Conservation (phyloP, 192 early-diverging fungal genomes). For the Diversispora epigaea region DNA sequence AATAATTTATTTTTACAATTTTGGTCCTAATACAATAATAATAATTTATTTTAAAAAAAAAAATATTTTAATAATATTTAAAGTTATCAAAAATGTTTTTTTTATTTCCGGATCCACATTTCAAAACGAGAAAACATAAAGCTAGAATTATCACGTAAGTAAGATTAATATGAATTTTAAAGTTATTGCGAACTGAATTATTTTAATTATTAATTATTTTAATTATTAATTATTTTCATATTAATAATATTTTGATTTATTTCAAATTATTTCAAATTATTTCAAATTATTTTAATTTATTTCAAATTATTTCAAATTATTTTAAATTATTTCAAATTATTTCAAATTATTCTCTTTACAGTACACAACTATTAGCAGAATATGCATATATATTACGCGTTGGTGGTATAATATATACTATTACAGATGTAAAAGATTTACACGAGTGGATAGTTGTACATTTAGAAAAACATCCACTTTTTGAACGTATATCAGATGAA, state of each 20-base stretch:
- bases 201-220: not conserved
- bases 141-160: constrained; percentile 88
- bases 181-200: not conserved
- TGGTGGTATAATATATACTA: constrained; percentile 94
- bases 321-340: not conserved
- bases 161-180: not conserved
- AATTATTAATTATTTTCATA: not conserved
- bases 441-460: constrained; percentile 96
- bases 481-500: constrained; percentile 78
- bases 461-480: constrained; percentile 90
- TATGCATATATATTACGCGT: constrained; percentile 92
- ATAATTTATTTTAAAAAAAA: too few species aligned
- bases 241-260: too few species aligned
- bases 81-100: constrained; percentile 96
- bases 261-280: too few species aligned
- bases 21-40: too few species aligned
- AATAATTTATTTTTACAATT: too few species aligned
- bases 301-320: too few species aligned
- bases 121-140: constrained; percentile 98
- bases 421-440: constrained; percentile 91
- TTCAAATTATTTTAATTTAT: not conserved
- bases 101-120: constrained; percentile 99
- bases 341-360: constrained; percentile 6
- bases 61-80: not conserved
- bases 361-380: constrained; percentile 73